Percentiles rank a stretch among this genome's conserved stretches.
Evolutionary conservation across 306 rosid genomes (phyloP).

Genomic region (Adenanthera pavonina): DNA sequence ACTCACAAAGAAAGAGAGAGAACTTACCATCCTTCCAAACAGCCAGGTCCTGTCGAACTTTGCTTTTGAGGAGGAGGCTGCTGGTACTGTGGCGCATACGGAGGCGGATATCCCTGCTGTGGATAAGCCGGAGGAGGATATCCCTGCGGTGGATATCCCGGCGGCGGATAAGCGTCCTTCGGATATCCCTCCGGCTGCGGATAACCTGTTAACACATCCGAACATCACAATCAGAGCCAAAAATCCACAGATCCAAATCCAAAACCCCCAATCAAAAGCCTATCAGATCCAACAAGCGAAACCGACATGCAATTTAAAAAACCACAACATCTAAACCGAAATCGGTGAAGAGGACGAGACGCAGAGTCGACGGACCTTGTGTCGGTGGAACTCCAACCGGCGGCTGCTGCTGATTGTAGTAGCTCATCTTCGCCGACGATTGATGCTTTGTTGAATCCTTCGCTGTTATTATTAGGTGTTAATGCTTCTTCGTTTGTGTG

Average conservation of each 20-base stretch:
- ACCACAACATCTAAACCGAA: not conserved
- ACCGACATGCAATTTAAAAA: conserved; percentile 12
- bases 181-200: conserved; percentile 70
- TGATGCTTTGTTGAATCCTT: not conserved
- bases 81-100: conserved; percentile 79
- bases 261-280: not conserved
- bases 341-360: not conserved
- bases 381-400: conserved; percentile 96
- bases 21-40: conserved; percentile 81
- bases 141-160: conserved; percentile 66
- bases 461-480: not conserved
- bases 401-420: conserved; percentile 85
- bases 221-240: not conserved
- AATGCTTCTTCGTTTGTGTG: not conserved
- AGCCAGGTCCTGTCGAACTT: conserved; percentile 45
- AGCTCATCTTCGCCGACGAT: conserved; percentile 58
- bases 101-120: conserved; percentile 72
- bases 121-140: conserved; percentile 74
- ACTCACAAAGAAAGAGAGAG: not conserved
- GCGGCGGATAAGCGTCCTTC: conserved; percentile 83
- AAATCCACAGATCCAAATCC: conserved; percentile 17
- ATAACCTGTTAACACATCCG: conserved; percentile 59
- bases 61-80: conserved; percentile 76
- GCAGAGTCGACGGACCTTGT: conserved; percentile 55
- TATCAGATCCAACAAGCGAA: not conserved